Conservation (phyloP, 139 green algal genomes). For the Diplosphaera chodatii region DNA sequence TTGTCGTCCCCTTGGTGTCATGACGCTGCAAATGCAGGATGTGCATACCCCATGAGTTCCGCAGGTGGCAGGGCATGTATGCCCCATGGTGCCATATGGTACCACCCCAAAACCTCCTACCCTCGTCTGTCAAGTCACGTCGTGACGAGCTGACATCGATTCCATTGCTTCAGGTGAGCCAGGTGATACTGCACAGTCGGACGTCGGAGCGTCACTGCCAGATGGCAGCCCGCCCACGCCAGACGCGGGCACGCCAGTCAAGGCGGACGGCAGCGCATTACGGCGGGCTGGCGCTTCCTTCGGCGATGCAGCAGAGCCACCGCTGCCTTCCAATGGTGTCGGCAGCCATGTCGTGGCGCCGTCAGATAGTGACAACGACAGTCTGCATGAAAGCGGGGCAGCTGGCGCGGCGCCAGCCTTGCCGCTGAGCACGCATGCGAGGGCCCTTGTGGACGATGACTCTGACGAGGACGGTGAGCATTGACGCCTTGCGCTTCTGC, state of each 20-base stretch:
- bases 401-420: background rate
- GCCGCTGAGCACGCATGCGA: background rate
- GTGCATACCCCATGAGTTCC: too few relatives aligned
- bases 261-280: background rate
- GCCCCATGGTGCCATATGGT: too few relatives aligned
- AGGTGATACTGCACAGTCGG: background rate
- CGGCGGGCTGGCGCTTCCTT: background rate
- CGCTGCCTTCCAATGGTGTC: background rate
- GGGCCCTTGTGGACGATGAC: background rate
- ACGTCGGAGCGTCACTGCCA: too few relatives aligned
- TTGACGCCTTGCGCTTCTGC: too few relatives aligned
- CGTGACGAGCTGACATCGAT: too few relatives aligned
- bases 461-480: background rate
- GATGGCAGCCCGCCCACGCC: background rate
- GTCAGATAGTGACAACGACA: background rate
- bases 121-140: too few relatives aligned
- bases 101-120: too few relatives aligned
- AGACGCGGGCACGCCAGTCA: background rate
- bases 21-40: too few relatives aligned
- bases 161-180: background rate
- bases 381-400: background rate
- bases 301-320: background rate
- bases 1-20: too few relatives aligned
- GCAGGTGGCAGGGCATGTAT: too few relatives aligned
- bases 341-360: background rate